phyloP scores from a whole-genome alignment of 345 rosid species.

The Camelina neglecta region DNA sequence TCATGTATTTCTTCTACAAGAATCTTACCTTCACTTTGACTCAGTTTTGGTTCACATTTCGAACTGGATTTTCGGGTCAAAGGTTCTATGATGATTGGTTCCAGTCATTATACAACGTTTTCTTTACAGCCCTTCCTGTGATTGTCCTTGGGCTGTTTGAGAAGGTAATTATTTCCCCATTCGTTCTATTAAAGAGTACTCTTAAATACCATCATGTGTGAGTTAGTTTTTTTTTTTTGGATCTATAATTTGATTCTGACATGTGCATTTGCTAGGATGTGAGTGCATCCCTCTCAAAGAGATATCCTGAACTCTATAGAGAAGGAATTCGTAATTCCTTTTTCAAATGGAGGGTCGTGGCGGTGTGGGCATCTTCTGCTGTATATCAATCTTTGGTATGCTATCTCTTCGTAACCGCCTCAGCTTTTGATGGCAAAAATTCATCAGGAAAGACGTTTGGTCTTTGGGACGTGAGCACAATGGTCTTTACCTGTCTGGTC shows the following conservation, averaged over 20 bases:
- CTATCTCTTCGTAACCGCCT: slow-evolving; percentile 64
- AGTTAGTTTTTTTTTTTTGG: not conserved
- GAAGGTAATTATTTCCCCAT: slow-evolving; percentile 54
- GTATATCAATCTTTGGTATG: slow-evolving; percentile 86
- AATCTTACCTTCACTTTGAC: slow-evolving; percentile 95
- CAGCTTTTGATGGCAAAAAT: slow-evolving; percentile 63
- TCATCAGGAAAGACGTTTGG: slow-evolving; percentile 87
- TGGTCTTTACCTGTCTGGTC: slow-evolving; percentile 91
- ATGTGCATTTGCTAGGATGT: slow-evolving; percentile 66
- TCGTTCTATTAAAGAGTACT: not conserved
- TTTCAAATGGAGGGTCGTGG: slow-evolving; percentile 92
- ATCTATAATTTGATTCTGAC: no score
- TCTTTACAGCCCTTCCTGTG: slow-evolving; percentile 92
- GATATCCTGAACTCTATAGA: slow-evolving; percentile 88
- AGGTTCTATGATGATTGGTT: slow-evolving; percentile 99
- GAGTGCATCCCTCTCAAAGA: slow-evolving; percentile 90
- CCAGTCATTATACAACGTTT: slow-evolving; percentile 89
- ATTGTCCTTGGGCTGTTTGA: slow-evolving; percentile 93
- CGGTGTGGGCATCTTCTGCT: slow-evolving; percentile 83
- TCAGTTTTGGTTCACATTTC: slow-evolving; percentile 99
- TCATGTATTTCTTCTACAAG: slow-evolving; percentile 95
- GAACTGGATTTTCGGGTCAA: slow-evolving; percentile 97
- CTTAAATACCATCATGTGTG: no score
- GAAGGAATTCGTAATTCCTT: slow-evolving; percentile 83
- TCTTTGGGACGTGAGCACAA: slow-evolving; percentile 95